Base-by-base conservation (phyloP, 202 grass and related monocot species). In the Miscanthus sacchariflorus region DNA sequence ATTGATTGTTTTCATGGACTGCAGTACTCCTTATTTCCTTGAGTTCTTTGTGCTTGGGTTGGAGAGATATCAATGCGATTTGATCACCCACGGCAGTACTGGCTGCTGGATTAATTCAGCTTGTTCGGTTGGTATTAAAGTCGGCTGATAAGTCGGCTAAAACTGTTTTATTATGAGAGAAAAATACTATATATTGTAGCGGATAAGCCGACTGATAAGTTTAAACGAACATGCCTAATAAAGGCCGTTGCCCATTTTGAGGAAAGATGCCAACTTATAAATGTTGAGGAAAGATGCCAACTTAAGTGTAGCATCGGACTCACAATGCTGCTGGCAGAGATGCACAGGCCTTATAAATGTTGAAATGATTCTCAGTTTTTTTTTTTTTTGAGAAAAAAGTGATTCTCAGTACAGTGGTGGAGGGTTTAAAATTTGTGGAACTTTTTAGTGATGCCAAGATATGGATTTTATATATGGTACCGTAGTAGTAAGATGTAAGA, bases 171-270 rank as follows among this genome's bases (percentile, higher is more conserved):
- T 30, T 30, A 30, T 2, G 2, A 30, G 28, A 30, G 28, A 30
- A 30, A 30, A 30, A 30, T 30, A 30, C 28, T 30, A 2, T 30
- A 30, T 1, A 30, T 30, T 30, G 28, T 30, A 30, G 28, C 28
- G 1, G 28, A 30, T 30, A 30, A 30, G 28, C 28, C 28, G 28
- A 30, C 28, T 30, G 28, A 30, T 30, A 30, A 30, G 28, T 30
- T 30, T 30, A 30, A 30, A 30, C 28, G 28, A 30, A 30, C 28
- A 30, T 30, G 28, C 43, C 74, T 88, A 81, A 78, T 85, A 78
- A 87, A 78, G 76, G 13, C 72, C 30, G 71, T 81, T 84, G 88
- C 77, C 72, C 81, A 78, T 89, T 93, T 84, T 84, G 85, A 82
- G 80, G 87, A 83, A 72, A 77, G 74, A 71, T 78, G 71, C 36